A percentile compares a stretch with the other conserved stretches of the same genome.
Evolutionary conservation across 2,329 filamentous ascomycete species (phyloP).

Genomic region (Torrubiellomyces zombiae): DNA sequence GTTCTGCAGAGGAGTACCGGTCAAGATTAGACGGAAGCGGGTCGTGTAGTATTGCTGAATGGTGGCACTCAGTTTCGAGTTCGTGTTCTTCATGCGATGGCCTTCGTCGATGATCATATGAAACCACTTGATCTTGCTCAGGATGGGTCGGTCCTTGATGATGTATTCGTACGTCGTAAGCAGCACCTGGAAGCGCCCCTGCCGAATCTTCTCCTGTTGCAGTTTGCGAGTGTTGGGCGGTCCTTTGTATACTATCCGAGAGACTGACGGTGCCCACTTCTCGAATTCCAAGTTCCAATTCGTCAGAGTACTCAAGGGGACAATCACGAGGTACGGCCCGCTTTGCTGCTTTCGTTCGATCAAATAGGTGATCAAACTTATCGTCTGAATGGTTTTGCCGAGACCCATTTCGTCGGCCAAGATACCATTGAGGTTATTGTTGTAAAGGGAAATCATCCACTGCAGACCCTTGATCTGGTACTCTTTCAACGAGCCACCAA

Average conservation of each 20-base stretch:
- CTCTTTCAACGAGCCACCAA: constrained; percentile 87
- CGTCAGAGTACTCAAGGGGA: constrained; percentile 88
- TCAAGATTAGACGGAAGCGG: constrained; percentile 89
- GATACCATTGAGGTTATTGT: constrained; percentile 99
- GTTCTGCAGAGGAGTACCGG: constrained; percentile 92
- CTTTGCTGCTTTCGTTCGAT: constrained; percentile 89
- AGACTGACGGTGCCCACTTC: constrained; percentile 86
- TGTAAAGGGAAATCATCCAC: constrained; percentile 99
- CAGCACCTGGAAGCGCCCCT: constrained; percentile 87
- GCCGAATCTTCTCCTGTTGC: constrained; percentile 86
- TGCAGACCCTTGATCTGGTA: constrained; percentile 97
- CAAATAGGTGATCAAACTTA: constrained; percentile 90
- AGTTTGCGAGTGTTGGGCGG: constrained; percentile 75
- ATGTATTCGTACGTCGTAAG: constrained; percentile 98
- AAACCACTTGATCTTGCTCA: constrained; percentile 98
- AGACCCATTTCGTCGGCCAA: constrained; percentile 99
- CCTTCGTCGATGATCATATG: constrained; percentile 99
- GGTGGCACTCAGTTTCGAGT: constrained; percentile 89
- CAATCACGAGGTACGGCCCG: constrained; percentile 90
- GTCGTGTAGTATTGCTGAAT: constrained; percentile 92
- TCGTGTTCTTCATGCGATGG: constrained; percentile 97
- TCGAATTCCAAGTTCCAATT: constrained; percentile 99
- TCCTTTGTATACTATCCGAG: constrained; percentile 89
- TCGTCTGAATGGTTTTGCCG: constrained; percentile 97
- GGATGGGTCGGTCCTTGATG: constrained; percentile 89